Percentiles rank a stretch among this genome's conserved stretches.
These are phyloP conservation scores for Verticillium nonalfalfae DNA, from an alignment of 2,329 filamentous ascomycete genomes.

Conservation along the genomic window DNA sequence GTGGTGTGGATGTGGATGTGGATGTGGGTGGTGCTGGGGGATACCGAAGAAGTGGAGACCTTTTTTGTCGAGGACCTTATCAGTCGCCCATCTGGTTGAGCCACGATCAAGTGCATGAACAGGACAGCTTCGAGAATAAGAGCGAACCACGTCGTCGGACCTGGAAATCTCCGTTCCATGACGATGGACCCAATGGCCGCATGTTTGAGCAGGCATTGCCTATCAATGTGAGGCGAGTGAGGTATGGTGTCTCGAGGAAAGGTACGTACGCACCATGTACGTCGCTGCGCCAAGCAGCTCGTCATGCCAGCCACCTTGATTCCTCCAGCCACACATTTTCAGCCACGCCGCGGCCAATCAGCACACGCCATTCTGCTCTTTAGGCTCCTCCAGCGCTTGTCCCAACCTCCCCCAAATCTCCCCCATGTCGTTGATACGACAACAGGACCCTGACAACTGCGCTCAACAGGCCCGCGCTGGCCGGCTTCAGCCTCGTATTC, in stretches of 20 bases:
- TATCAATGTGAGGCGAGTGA: no score
- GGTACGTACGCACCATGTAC: neutral
- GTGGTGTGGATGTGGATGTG: no score
- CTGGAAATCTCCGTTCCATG: neutral
- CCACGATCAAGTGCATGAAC: neutral
- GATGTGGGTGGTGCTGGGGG: no score
- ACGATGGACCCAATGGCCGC: neutral
- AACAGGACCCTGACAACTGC: neutral
- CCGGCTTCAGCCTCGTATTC: neutral
- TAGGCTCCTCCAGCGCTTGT: neutral
- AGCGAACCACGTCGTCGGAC: neutral
- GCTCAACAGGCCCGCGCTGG: neutral
- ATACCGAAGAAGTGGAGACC: no score
- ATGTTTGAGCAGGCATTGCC: neutral
- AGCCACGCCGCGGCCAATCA: slow-evolving; percentile 4
- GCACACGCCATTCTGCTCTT: neutral
- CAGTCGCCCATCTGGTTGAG: no score
- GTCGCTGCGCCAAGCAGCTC: neutral
- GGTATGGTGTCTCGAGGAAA: neutral
- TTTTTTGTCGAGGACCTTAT: no score
- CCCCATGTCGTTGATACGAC: neutral
- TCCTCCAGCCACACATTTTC: slow-evolving; percentile 10
- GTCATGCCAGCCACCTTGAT: slow-evolving; percentile 9
- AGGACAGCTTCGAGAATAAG: neutral
- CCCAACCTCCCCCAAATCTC: slow-evolving; percentile 4